Base-by-base conservation (phyloP, 106 monocot species). In the Agapanthus africanus region DNA sequence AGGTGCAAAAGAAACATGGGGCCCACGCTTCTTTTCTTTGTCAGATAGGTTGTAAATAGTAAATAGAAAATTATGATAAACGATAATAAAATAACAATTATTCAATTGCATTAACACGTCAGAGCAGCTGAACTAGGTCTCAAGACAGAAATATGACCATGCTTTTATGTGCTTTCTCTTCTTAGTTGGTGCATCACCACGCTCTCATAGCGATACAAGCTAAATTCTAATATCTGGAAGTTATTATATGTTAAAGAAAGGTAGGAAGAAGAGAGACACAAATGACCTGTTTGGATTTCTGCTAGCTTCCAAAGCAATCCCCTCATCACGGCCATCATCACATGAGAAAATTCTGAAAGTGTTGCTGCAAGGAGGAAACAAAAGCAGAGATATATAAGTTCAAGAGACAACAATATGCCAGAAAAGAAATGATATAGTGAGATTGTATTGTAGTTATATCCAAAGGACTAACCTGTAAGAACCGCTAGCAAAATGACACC, bases 281-380 rank as follows among this genome's bases (percentile, higher is more conserved):
- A 39, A 30, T 27, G 7, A 83, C 87, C 83, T 80, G 69, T 77
- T 57, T 19, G 83, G 77, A n/a, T 71, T 83, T 66, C 56, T 83
- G 61, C 74, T 83, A 41, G 87, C 87, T 77, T 87, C 80, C 63
- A 87, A 65, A 50, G 75, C 71, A 70, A 30, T 80, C 40, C 80
- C 83, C 41, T 71, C 80, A 11, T 68, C 74, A 42, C 19, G 50
- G 40, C 75, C 80, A 46, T n/a, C n/a, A n/a, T 83, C 64, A 65
- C 31, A 59, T 38, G 78, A 73, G 73, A 88, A 88, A 74, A 84
- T 63, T 68, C 35, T 81, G 73, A 88, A 84, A 27, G 61, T 76
- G 73, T 84, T 88, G 68, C 88, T 88, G 44, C 69, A 2, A 11
- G 35, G 46, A 79, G 46, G 63, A 6, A 63, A 5, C n/a, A 73